These are phyloP conservation scores for Pseudogymnoascus sp. DNA, from an alignment of 2,329 filamentous ascomycete genomes.

Conservation along the genomic window DNA sequence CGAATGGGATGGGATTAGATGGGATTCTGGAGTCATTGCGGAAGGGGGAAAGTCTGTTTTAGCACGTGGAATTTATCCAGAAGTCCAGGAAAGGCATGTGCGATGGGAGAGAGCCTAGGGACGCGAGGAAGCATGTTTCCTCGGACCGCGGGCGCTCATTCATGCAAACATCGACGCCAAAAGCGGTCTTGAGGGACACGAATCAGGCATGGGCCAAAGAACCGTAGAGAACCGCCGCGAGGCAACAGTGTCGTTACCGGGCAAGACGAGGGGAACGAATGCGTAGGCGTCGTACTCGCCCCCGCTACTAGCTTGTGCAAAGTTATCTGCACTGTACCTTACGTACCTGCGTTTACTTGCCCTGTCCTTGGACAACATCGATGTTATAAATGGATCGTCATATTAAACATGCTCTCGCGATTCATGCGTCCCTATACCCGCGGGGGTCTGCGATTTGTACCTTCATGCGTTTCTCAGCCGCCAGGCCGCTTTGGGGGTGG, in stretches of 20 bases:
- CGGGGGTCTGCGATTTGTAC: not conserved
- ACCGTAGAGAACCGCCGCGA: not conserved
- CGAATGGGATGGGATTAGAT: not conserved
- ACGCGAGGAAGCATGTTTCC: not conserved
- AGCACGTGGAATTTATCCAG: not conserved
- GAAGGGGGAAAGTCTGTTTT: not conserved
- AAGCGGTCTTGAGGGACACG: not conserved
- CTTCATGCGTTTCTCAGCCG: constrained; percentile 2
- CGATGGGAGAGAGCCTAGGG: not conserved
- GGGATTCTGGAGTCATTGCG: not conserved
- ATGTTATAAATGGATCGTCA: constrained; percentile 5
- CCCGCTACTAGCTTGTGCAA: not conserved
- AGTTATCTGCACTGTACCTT: constrained; percentile 2
- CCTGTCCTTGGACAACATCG: constrained; percentile 3
- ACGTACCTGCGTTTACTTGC: constrained; percentile 1
- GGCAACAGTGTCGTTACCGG: not conserved
- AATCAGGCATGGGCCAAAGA: not conserved
- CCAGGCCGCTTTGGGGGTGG: not conserved
- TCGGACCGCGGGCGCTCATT: constrained; percentile 2
- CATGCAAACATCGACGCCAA: not conserved
- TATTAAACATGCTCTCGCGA: constrained; percentile 4
- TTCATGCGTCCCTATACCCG: not conserved
- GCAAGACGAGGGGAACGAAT: not conserved
- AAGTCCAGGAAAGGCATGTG: not conserved
- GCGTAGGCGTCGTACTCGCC: not conserved